These are phyloP conservation scores for Zygoascus biomembranicola DNA, from an alignment of 805 yeast genomes.

Conservation along the genomic window DNA sequence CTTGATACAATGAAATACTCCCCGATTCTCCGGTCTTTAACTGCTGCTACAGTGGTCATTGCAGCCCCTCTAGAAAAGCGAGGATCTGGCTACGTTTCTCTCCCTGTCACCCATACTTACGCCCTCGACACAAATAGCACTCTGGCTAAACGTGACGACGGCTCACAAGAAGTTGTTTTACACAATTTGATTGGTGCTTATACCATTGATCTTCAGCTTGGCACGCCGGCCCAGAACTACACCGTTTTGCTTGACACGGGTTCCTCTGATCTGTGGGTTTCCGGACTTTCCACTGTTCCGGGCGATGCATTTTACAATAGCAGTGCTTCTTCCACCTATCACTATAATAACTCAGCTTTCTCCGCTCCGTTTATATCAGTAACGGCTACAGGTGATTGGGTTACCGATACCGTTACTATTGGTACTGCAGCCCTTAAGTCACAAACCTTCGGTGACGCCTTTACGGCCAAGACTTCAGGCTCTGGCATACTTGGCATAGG, in stretches of 20 bases:
- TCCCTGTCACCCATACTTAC: neutral
- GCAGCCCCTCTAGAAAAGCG: neutral
- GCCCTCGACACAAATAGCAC: no score
- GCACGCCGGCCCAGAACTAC: constrained; percentile 36
- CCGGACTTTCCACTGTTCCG: constrained; percentile 21
- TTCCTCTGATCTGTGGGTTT: constrained; percentile 42
- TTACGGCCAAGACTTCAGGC: neutral
- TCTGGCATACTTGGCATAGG: constrained; percentile 25
- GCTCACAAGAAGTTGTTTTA: neutral
- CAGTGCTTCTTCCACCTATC: constrained; percentile 18
- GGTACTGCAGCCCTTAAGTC: constrained; percentile 37
- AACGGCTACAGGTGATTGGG: constrained; percentile 43
- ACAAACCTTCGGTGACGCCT: no score
- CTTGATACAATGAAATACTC: neutral
- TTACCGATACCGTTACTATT: constrained; percentile 48
- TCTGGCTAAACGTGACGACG: neutral
- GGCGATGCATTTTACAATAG: neutral
- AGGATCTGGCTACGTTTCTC: neutral
- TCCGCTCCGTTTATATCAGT: constrained; percentile 30
- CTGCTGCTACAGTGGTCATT: neutral
- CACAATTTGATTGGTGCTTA: constrained; percentile 10
- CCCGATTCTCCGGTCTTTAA: neutral
- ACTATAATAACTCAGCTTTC: constrained; percentile 17
- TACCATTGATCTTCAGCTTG: constrained; percentile 24
- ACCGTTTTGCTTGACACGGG: constrained; percentile 41